Conservation (phyloP, 495 filamentous ascomycete species). For the Beverwykella pulmonaria region DNA sequence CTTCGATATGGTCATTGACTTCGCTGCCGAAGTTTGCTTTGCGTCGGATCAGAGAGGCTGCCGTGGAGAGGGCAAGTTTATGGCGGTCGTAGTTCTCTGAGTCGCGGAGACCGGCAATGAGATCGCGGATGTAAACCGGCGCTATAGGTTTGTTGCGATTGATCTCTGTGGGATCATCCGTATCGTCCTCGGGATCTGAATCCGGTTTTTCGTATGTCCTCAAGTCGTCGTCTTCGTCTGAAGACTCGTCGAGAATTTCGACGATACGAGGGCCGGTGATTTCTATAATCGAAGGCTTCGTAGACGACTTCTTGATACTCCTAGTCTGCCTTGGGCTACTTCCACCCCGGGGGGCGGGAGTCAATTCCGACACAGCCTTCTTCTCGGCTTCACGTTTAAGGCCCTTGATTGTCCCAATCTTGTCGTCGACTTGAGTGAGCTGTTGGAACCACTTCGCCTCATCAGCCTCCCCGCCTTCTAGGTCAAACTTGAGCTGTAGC, state of each 20-base stretch:
- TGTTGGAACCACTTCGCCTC: conserved; percentile 79
- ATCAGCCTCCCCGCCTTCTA: conserved; percentile 71
- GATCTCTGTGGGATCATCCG: conserved; percentile 87
- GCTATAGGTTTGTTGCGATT: conserved; percentile 78
- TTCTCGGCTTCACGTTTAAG: background rate
- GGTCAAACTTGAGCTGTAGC: conserved; percentile 77
- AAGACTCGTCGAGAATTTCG: conserved; percentile 51
- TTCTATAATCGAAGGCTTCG: conserved; percentile 59
- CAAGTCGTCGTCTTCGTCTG: conserved; percentile 78
- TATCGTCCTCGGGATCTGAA: conserved; percentile 86
- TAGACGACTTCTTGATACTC: background rate
- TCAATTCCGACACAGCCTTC: conserved; percentile 4
- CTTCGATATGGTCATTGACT: conserved; percentile 78
- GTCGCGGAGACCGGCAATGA: conserved; percentile 77
- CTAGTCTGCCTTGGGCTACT: background rate
- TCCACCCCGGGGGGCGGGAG: conserved; percentile 23
- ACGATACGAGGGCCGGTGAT: conserved; percentile 53
- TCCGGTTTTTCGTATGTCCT: conserved; percentile 87
- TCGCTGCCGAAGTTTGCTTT: conserved; percentile 89
- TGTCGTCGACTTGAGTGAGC: conserved; percentile 65
- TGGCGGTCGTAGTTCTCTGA: conserved; percentile 82
- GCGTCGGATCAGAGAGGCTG: conserved; percentile 78
- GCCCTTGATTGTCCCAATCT: conserved; percentile 60
- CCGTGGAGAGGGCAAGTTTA: conserved; percentile 74
- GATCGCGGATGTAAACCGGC: conserved; percentile 90